Base-by-base conservation (phyloP, 2,329 filamentous ascomycete species). In the Pseudopyrenochaeta lycopersici region DNA sequence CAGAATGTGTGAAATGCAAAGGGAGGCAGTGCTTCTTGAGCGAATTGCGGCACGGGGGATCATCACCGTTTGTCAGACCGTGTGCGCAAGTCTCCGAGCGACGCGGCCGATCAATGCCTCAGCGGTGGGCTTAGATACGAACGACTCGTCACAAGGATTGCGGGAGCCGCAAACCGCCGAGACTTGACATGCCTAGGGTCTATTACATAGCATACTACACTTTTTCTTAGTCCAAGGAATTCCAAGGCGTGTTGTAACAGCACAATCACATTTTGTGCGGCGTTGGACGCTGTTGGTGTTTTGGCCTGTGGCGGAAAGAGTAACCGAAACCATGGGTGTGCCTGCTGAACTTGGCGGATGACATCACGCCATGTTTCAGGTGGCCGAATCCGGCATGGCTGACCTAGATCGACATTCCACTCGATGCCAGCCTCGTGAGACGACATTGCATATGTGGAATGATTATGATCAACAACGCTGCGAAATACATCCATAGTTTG, bases 21-120 rank as follows among this genome's bases (percentile, higher is more conserved):
- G 50, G 46, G 33, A 54, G 35, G 39, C 36, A 41, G 46, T 40
- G 40, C n/a, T 27, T 58, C 48, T 49, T 46, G 42, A 51, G 56
- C 36, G 27, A 49, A 41, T 50, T 38, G 35, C 23, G 42, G 52
- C 17, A 39, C 38, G 27, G 62, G 45, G 58, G 63, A 65, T 65
- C 62, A 20, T 64, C 58, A 60, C 61, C 61, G 59, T 54, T 60
- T 52, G 60, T 53, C 55, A 59, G 53, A 57, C 48, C 41, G 41
- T 53, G 53, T 56, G 52, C 46, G 49, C 56, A 53, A 56, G 46
- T 49, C 49, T 48, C 55, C 52, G 55, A 60, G 52, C 60, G 53
- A 48, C 48, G 48, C 42, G 64, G 60, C 43, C 62, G 64, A 67
- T 67, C 64, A 60, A 67, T 63, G 62, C 62, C 60, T 55, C 46